Percentiles rank a stretch among this genome's conserved stretches.
These are phyloP conservation scores for Suhomyces pyralidae DNA, from an alignment of 805 yeast species.

Conservation along the genomic window DNA sequence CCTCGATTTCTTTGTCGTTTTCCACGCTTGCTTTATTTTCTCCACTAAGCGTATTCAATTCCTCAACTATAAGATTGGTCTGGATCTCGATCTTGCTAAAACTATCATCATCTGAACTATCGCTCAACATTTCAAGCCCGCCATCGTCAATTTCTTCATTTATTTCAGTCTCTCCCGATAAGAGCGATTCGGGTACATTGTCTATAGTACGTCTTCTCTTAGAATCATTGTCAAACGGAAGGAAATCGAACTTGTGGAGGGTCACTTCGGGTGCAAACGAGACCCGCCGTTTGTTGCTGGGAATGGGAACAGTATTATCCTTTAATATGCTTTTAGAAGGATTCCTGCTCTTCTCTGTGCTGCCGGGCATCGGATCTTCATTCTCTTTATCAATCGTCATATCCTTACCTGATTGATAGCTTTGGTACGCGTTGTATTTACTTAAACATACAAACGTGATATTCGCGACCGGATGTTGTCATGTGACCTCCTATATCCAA, in stretches of 20 bases:
- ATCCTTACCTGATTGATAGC: background rate
- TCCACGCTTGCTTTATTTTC: background rate
- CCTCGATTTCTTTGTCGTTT: background rate
- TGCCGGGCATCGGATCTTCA: background rate
- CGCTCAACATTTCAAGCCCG: constrained; percentile 17
- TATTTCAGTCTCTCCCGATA: background rate
- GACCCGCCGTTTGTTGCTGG: constrained; percentile 48
- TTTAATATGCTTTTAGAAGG: constrained; percentile 21
- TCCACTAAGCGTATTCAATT: background rate
- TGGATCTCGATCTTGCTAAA: background rate
- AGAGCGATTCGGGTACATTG: constrained; percentile 7
- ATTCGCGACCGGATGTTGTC: background rate
- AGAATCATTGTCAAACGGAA: constrained; percentile 18
- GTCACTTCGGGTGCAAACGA: constrained; percentile 78
- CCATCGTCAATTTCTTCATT: constrained; percentile 4
- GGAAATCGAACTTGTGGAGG: constrained; percentile 51
- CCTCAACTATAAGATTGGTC: background rate
- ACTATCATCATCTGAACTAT: constrained; percentile 18
- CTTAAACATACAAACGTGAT: background rate
- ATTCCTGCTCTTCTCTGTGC: constrained; percentile 6
- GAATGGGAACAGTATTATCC: constrained; percentile 22
- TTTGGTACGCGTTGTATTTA: constrained; percentile 3
- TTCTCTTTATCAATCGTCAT: constrained; percentile 2
- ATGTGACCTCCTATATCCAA: no score
- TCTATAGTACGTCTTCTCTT: constrained; percentile 29